Conservation (phyloP, 768 basidiomycete genomes). For the Naganishia vishniacii region DNA sequence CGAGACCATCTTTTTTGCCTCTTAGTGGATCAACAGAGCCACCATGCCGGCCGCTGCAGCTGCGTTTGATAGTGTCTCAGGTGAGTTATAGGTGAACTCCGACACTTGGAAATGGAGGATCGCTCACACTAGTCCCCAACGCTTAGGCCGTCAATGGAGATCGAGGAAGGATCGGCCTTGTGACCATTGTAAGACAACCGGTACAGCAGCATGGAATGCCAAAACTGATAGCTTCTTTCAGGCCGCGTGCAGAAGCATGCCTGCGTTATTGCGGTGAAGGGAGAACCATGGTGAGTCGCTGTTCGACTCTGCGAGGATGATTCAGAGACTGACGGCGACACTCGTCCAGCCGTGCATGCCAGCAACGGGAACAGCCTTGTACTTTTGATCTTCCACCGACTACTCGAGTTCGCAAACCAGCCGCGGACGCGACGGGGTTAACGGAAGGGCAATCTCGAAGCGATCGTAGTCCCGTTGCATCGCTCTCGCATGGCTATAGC, state of each 20-base stretch:
- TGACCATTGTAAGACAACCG: slow-evolving; percentile 9
- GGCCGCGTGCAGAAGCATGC: slow-evolving; percentile 19
- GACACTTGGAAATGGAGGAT: background rate
- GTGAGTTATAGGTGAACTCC: background rate
- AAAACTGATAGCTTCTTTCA: background rate
- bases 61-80: slow-evolving; percentile 2
- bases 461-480: slow-evolving; percentile 8
- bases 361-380: slow-evolving; percentile 11
- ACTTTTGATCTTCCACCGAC: slow-evolving; percentile 13
- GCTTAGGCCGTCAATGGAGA: slow-evolving; percentile 13
- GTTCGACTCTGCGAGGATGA: background rate
- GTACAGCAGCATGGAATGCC: too few species aligned
- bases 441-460: background rate
- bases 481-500: slow-evolving; percentile 5
- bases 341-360: slow-evolving; percentile 8
- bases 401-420: slow-evolving; percentile 6
- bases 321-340: background rate
- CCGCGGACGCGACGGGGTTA: background rate
- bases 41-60: background rate
- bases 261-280: slow-evolving; percentile 4
- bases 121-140: background rate
- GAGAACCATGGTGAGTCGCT: slow-evolving; percentile 7
- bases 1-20: too few species aligned
- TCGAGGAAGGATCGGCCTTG: slow-evolving; percentile 15
- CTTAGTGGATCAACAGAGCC: too few species aligned